Conservation (phyloP, 2,329 filamentous ascomycete species). For the Pestalotiopsis fici region DNA sequence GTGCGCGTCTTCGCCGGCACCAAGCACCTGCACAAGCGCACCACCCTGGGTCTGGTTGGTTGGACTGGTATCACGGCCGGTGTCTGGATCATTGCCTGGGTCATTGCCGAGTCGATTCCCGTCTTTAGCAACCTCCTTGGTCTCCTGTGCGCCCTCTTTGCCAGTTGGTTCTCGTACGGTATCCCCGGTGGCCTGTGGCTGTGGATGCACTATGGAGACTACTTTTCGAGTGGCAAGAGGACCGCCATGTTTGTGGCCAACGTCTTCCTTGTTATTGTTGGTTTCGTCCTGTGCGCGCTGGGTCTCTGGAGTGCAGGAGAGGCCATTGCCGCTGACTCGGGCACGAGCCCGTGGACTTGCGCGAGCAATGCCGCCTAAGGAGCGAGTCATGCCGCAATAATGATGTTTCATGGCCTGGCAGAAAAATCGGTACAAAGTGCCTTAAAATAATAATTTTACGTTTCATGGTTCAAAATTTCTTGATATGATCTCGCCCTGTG, state of each 20-base stretch:
- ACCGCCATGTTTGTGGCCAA: slow-evolving; percentile 33
- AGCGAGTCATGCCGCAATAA: background rate
- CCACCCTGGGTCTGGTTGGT: slow-evolving; percentile 48
- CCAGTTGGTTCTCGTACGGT: slow-evolving; percentile 66
- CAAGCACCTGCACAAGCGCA: slow-evolving; percentile 53
- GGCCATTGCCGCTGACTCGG: slow-evolving; percentile 30
- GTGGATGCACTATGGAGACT: slow-evolving; percentile 45
- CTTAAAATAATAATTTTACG: background rate
- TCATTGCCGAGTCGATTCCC: slow-evolving; percentile 71
- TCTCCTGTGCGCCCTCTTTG: slow-evolving; percentile 64
- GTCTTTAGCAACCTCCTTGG: slow-evolving; percentile 68
- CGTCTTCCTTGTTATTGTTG: slow-evolving; percentile 30
- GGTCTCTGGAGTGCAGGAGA: slow-evolving; percentile 41
- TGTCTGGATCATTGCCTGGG: slow-evolving; percentile 63
- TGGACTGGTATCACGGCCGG: slow-evolving; percentile 60
- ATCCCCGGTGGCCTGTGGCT: slow-evolving; percentile 49
- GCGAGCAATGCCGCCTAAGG: slow-evolving; percentile 21
- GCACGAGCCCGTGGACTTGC: slow-evolving; percentile 37
- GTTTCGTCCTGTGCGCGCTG: slow-evolving; percentile 36
- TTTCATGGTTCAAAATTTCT: background rate
- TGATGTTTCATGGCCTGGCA: background rate
- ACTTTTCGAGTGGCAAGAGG: slow-evolving; percentile 33
- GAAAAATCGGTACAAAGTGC: background rate
- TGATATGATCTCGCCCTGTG: background rate
- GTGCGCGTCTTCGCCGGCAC: slow-evolving; percentile 62